Evolutionary conservation across 1,284 basidiomycete genomes (phyloP), one percentile per base, ranked within the genome.

Genomic region (Neotropicomus parvogracilis): DNA sequence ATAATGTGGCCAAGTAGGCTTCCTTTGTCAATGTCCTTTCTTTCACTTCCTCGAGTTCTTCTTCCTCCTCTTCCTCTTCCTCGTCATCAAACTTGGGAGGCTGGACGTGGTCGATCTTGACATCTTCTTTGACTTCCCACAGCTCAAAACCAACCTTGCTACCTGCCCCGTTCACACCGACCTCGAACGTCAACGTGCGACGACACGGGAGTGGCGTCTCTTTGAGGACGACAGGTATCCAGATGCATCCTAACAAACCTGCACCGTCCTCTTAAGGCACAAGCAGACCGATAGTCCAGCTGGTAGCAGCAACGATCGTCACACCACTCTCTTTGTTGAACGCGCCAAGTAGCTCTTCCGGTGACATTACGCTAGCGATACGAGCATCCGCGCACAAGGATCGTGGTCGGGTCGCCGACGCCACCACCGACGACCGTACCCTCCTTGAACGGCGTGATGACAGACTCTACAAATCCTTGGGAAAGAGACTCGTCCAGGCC

Each of bases 341-440:
- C 32, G 79, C 74, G 34, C 68, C 68, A 35, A 73, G 64, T 19
- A 85, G 19, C 27, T 48, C 67, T 53, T 85, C 78, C 24, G 66
- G 68, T 19, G 79, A 77, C 48, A 73, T 29, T 77, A 75, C 26
- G 71, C 67, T 16, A 87, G 70, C 11, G 68, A 67, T 10, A 75
- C 67, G 40, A 94, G 74, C 87, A 88, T 19, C 95, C 97, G 35
- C 91, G 76, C 7, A 94, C 88, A 24, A 99, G 80, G 47, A 95
- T 82, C 50, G 95, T 88, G 38, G 91, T 91, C 1, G 95, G 90
- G 67, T 98, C 94, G 40, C 83, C 75, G 52, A 80, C 60, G 19
- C 85, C 83, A 1, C 85, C 85, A 33, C 85, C 85, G 65, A 12
- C n/a, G n/a, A n/a, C n/a, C n/a, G n/a, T n/a, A n/a, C 83, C 82